Evolutionary conservation across 805 yeast species (phyloP).

Genomic region (Candida nanaspora): DNA sequence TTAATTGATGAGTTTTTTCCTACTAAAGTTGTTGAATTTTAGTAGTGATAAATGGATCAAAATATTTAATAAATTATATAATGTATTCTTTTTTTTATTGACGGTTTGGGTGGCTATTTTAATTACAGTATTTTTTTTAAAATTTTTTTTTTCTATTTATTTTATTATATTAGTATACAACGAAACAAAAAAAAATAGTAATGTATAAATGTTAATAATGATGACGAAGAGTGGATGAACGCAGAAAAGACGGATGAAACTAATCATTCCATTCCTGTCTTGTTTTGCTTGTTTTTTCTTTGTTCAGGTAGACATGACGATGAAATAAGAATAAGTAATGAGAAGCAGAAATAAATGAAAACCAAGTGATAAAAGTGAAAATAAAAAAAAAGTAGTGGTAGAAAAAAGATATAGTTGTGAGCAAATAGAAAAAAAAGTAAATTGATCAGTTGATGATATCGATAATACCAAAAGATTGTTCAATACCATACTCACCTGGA

Average conservation of each 20-base stretch:
- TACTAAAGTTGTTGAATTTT: conserved; percentile 46
- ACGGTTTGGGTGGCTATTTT: too few species aligned
- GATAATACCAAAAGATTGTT: conserved; percentile 76
- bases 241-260: too few species aligned
- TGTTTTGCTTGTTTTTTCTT: too few species aligned
- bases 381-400: background rate
- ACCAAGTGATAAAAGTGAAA: background rate
- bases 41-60: too few species aligned
- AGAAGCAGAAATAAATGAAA: background rate
- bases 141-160: background rate
- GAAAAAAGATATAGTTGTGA: background rate
- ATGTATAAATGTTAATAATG: too few species aligned
- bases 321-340: background rate
- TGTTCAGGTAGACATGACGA: conserved; percentile 1
- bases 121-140: too few species aligned
- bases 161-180: too few species aligned
- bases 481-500: conserved; percentile 80
- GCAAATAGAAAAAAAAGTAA: background rate
- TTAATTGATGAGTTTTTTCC: conserved; percentile 67
- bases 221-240: too few species aligned
- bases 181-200: too few species aligned
- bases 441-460: conserved; percentile 17
- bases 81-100: background rate
- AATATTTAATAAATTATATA: too few species aligned
- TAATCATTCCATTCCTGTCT: too few species aligned